Conservation (phyloP, 163 green algal genomes). For the Prototheca wickerhamii region DNA sequence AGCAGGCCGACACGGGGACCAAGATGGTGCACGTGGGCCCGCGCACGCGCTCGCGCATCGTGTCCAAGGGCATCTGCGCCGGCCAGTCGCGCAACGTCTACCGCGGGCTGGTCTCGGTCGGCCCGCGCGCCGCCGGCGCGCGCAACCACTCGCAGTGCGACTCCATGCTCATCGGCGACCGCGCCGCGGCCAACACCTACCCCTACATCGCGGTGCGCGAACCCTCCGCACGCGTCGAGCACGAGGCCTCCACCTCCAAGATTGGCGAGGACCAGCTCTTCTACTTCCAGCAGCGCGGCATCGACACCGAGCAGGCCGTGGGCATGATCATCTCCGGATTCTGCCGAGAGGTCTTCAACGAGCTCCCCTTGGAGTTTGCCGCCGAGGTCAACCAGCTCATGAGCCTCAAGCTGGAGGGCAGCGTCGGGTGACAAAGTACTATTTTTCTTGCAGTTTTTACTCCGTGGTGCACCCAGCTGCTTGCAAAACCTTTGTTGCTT, state of each 20-base stretch:
- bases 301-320: constrained; percentile 87
- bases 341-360: constrained; percentile 89
- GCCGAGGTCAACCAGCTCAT: constrained; percentile 96
- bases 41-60: constrained; percentile 92
- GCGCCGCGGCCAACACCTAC: constrained; percentile 93
- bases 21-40: constrained; percentile 99
- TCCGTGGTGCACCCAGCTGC: too few relatives aligned
- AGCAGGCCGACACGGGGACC: constrained; percentile 88
- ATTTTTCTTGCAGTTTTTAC: not conserved
- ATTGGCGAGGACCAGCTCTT: constrained; percentile 99
- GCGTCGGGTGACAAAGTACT: constrained; percentile 75
- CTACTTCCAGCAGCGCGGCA: constrained; percentile 97
- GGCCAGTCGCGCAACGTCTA: constrained; percentile 76
- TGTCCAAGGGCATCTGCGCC: constrained; percentile 96
- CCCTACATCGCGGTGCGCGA: constrained; percentile 97
- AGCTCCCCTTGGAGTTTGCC: constrained; percentile 94
- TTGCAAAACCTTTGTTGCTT: too few relatives aligned
- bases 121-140: constrained; percentile 50
- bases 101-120: constrained; percentile 58
- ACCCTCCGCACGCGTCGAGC: constrained; percentile 85
- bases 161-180: constrained; percentile 99
- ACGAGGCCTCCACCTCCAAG: constrained; percentile 95
- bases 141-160: constrained; percentile 98
- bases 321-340: constrained; percentile 90
- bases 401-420: constrained; percentile 97